Conservation (phyloP, 257 asterid genomes). For the Solanum peruvianum region DNA sequence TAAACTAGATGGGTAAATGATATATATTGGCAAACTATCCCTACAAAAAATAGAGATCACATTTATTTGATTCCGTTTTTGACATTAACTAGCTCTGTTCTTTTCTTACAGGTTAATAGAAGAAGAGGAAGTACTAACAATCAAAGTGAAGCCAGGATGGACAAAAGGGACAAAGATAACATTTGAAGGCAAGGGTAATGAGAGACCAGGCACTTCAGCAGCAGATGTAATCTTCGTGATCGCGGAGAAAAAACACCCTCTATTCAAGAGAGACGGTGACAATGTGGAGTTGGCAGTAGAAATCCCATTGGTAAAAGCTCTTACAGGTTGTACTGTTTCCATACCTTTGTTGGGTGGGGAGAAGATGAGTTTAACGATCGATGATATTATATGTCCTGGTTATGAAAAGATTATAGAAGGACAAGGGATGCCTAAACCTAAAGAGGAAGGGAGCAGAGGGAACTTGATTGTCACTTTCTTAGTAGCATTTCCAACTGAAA, state of each 20-base stretch:
- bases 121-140: constrained; percentile 46
- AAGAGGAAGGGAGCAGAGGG: constrained; percentile 50
- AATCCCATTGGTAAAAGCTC: constrained; percentile 51
- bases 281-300: constrained; percentile 41
- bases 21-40: not conserved
- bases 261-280: constrained; percentile 47
- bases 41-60: not conserved
- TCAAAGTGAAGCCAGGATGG: constrained; percentile 76
- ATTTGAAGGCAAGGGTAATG: constrained; percentile 59
- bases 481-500: constrained; percentile 43
- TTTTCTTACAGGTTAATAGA: constrained; percentile 26
- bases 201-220: constrained; percentile 28
- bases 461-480: constrained; percentile 42
- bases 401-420: constrained; percentile 35
- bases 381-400: constrained; percentile 55
- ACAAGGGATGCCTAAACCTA: constrained; percentile 67
- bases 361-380: constrained; percentile 24
- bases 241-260: constrained; percentile 34
- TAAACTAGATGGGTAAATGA: too few relatives aligned
- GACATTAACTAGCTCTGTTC: not conserved
- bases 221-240: constrained; percentile 45
- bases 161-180: constrained; percentile 53
- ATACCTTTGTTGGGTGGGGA: constrained; percentile 50
- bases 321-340: constrained; percentile 38
- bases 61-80: not conserved